Percentiles rank a stretch among this genome's conserved stretches.
phyloP scores from a whole-genome alignment of 306 rosid species.

The Fragaria vesca region DNA sequence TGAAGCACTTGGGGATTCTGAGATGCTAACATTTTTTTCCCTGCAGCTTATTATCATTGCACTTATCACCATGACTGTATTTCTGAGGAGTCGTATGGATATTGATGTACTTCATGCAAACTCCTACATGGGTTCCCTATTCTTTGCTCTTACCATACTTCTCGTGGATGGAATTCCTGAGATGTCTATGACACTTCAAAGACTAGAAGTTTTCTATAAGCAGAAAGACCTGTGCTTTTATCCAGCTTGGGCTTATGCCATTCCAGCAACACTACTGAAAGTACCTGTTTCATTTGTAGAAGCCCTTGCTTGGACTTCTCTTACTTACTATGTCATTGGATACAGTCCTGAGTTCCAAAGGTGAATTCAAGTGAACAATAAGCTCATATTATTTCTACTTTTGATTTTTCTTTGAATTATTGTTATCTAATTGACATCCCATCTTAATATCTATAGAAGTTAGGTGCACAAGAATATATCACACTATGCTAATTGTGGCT shows the following conservation, averaged over 20 bases:
- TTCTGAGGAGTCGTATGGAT: slow-evolving; percentile 38
- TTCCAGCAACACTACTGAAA: slow-evolving; percentile 43
- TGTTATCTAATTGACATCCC: background rate
- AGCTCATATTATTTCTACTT: background rate
- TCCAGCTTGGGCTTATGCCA: slow-evolving; percentile 57
- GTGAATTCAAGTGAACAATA: slow-evolving; percentile 13
- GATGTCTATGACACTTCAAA: slow-evolving; percentile 40
- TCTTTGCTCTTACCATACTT: slow-evolving; percentile 33
- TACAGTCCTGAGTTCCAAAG: slow-evolving; percentile 38
- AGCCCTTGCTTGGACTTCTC: slow-evolving; percentile 45
- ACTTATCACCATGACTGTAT: slow-evolving; percentile 47
- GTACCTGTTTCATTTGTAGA: slow-evolving; percentile 43
- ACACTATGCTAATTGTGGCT: background rate
- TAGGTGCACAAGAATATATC: background rate
- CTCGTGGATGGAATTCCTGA: slow-evolving; percentile 45
- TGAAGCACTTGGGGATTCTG: background rate
- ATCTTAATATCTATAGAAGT: background rate
- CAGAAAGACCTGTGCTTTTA: slow-evolving; percentile 38
- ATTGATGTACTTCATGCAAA: slow-evolving; percentile 33
- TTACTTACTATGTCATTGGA: slow-evolving; percentile 54
- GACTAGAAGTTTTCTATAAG: slow-evolving; percentile 47
- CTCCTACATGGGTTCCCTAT: slow-evolving; percentile 44
- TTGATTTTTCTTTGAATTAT: background rate
- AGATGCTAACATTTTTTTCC: background rate
- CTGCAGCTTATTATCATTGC: slow-evolving; percentile 41